Conservation (phyloP, 2,329 filamentous ascomycete genomes). For the Bisporella sp. region DNA sequence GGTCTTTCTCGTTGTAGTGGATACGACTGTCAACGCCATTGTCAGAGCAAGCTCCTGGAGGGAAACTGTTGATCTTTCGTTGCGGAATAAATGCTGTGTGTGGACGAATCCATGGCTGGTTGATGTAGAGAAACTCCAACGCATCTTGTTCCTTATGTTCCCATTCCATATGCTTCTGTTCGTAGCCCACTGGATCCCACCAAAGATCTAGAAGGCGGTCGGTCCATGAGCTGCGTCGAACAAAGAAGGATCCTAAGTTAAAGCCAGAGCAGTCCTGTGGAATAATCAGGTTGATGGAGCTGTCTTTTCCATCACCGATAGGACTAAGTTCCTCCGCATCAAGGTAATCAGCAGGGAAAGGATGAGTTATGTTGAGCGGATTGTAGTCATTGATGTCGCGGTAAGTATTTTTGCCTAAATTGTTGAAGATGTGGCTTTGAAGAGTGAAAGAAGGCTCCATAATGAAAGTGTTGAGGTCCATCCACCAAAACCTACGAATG, state of each 20-base stretch:
- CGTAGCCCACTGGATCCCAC: conserved; percentile 98
- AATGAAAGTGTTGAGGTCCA: conserved; percentile 94
- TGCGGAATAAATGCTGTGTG: conserved; percentile 87
- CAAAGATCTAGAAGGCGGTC: conserved; percentile 89
- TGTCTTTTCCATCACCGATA: conserved; percentile 67
- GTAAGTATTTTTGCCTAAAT: conserved; percentile 68
- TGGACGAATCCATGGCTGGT: conserved; percentile 87
- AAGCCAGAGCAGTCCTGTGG: conserved; percentile 94
- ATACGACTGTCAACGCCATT: conserved; percentile 67
- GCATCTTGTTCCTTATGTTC: conserved; percentile 98
- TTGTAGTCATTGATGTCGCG: conserved; percentile 97
- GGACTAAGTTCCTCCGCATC: conserved; percentile 66
- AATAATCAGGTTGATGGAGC: conserved; percentile 81
- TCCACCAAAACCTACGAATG: conserved; percentile 88
- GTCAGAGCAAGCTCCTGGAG: conserved; percentile 78
- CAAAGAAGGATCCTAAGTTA: conserved; percentile 93
- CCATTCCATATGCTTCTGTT: conserved; percentile 99
- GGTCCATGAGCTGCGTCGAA: conserved; percentile 79
- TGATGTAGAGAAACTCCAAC: conserved; percentile 82
- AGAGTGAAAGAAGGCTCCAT: conserved; percentile 94
- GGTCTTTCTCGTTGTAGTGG: conserved; percentile 79
- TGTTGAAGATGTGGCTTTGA: conserved; percentile 82
- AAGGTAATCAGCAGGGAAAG: conserved; percentile 65
- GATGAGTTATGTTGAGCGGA: conserved; percentile 87
- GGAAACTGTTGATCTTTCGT: conserved; percentile 91